These are phyloP conservation scores for Ambrosia hybrid DNA, from an alignment of 140 eudicot genomes.

Conservation along the genomic window DNA sequence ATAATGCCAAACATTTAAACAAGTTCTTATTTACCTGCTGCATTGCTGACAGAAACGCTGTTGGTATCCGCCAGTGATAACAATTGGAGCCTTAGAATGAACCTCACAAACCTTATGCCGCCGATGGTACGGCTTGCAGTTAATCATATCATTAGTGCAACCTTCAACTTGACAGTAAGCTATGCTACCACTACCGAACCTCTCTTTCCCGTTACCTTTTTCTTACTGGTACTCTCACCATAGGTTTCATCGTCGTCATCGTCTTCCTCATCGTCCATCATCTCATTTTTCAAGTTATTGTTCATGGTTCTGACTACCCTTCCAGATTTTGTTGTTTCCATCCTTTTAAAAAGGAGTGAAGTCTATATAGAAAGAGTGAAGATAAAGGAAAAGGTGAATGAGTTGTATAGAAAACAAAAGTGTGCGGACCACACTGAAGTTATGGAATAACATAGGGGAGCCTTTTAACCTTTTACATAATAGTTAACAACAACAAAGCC, in stretches of 20 bases:
- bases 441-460: conserved; percentile 34
- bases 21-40: conserved; percentile 63
- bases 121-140: conserved; percentile 74
- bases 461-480: conserved; percentile 24
- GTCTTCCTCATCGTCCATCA: conserved; percentile 44
- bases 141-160: conserved; percentile 59
- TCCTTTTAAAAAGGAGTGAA: conserved; percentile 25
- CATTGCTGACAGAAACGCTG: conserved; percentile 97
- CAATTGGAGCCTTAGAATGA: conserved; percentile 80
- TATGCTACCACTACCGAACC: conserved; percentile 45
- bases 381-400: conserved; percentile 23
- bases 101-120: conserved; percentile 82
- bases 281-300: conserved; percentile 39
- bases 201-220: conserved; percentile 50
- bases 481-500: background rate
- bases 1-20: background rate
- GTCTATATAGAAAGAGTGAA: conserved; percentile 30
- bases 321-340: conserved; percentile 63
- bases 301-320: conserved; percentile 42
- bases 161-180: conserved; percentile 69
- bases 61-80: conserved; percentile 48
- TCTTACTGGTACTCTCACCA: conserved; percentile 50
- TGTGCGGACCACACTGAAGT: conserved; percentile 63
- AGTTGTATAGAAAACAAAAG: conserved; percentile 38
- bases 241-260: conserved; percentile 48